These are phyloP conservation scores for Aspergillus ruber DNA, from an alignment of 2,329 filamentous ascomycete species.

Conservation along the genomic window DNA sequence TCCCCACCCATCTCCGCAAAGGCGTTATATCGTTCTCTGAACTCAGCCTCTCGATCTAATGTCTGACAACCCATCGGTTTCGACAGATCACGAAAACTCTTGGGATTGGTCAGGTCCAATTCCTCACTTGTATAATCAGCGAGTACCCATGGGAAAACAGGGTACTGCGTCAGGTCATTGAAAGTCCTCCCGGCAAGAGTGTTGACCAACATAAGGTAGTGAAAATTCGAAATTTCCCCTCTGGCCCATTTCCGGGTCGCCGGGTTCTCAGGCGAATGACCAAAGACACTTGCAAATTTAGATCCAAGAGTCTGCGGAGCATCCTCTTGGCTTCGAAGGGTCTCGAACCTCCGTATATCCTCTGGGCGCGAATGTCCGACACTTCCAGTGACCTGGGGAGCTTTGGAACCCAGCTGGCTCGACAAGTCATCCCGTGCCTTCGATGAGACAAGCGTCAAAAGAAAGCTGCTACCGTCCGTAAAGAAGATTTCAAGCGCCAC, in stretches of 20 bases:
- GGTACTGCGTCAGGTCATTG: constrained; percentile 96
- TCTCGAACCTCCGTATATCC: constrained; percentile 86
- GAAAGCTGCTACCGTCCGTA: constrained; percentile 89
- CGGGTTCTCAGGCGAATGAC: constrained; percentile 71
- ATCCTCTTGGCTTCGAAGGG: constrained; percentile 63
- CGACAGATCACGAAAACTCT: constrained; percentile 80
- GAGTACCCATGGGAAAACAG: constrained; percentile 94
- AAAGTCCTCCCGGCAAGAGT: constrained; percentile 96
- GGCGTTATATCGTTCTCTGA: constrained; percentile 75
- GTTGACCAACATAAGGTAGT: constrained; percentile 97
- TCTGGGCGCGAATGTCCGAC: constrained; percentile 69
- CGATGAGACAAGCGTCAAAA: constrained; percentile 75
- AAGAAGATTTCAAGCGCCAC: constrained; percentile 98
- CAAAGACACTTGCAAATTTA: constrained; percentile 89
- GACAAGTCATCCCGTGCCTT: constrained; percentile 72
- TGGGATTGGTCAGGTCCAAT: constrained; percentile 75
- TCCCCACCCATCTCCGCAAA: constrained; percentile 84
- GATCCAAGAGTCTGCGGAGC: constrained; percentile 66
- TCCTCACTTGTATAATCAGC: constrained; percentile 95
- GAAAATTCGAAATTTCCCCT: constrained; percentile 96
- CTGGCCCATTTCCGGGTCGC: constrained; percentile 84
- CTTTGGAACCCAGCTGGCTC: constrained; percentile 66
- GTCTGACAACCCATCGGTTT: constrained; percentile 97
- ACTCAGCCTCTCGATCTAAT: constrained; percentile 65
- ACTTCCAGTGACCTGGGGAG: constrained; percentile 68